These are phyloP conservation scores for Ricinus communis DNA, from an alignment of 345 rosid species.

Conservation along the genomic window DNA sequence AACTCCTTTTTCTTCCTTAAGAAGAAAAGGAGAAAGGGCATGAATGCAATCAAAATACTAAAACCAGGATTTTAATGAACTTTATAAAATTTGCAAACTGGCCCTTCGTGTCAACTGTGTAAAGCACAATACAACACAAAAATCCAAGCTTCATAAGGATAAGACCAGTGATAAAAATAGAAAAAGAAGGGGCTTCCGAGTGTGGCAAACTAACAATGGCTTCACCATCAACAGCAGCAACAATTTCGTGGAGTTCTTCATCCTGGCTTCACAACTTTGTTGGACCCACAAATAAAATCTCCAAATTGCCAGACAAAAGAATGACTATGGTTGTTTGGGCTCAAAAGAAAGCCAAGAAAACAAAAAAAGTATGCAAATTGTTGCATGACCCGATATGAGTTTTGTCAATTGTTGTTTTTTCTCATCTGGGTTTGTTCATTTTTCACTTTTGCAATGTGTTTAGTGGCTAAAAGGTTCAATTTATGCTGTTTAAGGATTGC, in stretches of 20 bases:
- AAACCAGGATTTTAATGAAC: neutral
- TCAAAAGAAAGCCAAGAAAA: slow-evolving; percentile 77
- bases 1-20: neutral
- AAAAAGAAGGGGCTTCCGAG: neutral
- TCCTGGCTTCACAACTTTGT: slow-evolving; percentile 44
- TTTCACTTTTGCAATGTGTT: neutral
- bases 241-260: slow-evolving; percentile 68
- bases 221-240: slow-evolving; percentile 36
- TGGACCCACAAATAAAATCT: slow-evolving; percentile 38
- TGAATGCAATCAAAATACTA: neutral
- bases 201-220: slow-evolving; percentile 39
- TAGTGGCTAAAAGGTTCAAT: neutral
- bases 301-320: slow-evolving; percentile 40
- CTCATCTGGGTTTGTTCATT: neutral
- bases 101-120: neutral
- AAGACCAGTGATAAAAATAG: slow-evolving; percentile 13
- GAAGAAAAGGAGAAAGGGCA: neutral
- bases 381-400: slow-evolving; percentile 5
- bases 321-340: slow-evolving; percentile 42
- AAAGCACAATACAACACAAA: neutral
- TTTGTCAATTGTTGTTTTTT: slow-evolving; percentile 2
- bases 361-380: slow-evolving; percentile 54
- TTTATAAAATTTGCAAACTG: neutral
- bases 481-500: neutral
- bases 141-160: slow-evolving; percentile 18